Evolutionary conservation across 495 filamentous ascomycete genomes (phyloP), one percentile per base, ranked within the genome.

Genomic region (Echria macrotheca): DNA sequence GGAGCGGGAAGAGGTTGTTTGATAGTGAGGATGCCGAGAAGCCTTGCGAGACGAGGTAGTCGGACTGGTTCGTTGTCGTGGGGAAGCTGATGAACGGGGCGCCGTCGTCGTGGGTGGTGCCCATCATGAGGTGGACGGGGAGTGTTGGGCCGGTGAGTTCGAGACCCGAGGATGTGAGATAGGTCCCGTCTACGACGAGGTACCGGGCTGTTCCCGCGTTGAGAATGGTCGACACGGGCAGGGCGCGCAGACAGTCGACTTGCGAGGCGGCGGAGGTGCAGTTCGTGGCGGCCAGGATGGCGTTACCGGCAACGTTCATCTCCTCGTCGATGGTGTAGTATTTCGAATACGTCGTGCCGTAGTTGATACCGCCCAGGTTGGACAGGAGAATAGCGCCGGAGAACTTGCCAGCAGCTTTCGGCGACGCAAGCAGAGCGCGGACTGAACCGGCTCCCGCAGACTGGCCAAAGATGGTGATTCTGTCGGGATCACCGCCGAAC

Each of bases 401-500:
- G 52, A 76, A 79, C 48, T 77, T 75, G 18, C 69, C 69, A n/a
- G 58, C 54, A 0, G 75, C 66, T 51, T 71, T 71, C 9, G 75
- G 75, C 11, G 70, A 74, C 29, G 73, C 77, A 39, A 80, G 67
- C 44, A 81, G 53, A 9, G 76, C 77, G 17, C 76, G 64, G 0
- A 80, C 75, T 22, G 69, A 73, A 15, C 58, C 75, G 10, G 74
- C 75, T 25, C 78, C 78, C 15, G 78, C 78, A 12, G 69, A 74
- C 57, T 80, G 74, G 6, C 79, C 79, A 41, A 77, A 64, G 65
- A 75, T 55, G 58, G 81, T 84, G 39, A 87, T 75, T 48, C 75
- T 71, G 18, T 74, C 63, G 1, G 72, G 64, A 58, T 86, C 77
- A 5, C 84, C 84, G 4, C 81, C 81, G 54, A 86, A 85, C 2